phyloP scores from a whole-genome alignment of 495 filamentous ascomycete genomes.

The Gamarada debralockiae region DNA sequence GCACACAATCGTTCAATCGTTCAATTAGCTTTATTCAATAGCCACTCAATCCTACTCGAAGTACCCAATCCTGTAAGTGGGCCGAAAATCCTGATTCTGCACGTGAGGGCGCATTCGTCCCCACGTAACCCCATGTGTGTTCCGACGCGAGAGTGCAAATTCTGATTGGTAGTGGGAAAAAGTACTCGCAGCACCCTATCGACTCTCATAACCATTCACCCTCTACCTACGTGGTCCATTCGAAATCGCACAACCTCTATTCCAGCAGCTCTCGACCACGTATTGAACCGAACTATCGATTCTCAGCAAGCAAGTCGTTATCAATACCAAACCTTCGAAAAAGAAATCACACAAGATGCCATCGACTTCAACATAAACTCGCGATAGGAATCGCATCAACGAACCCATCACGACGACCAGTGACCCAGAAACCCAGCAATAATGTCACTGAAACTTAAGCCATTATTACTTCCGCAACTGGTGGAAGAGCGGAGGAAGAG shows the following conservation, averaged over 20 bases:
- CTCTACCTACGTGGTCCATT: constrained; percentile 21
- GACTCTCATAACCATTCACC: constrained; percentile 6
- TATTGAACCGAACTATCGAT: constrained; percentile 11
- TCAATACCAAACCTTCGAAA: constrained; percentile 5
- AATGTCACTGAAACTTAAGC: constrained; percentile 50
- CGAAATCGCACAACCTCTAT: constrained; percentile 3
- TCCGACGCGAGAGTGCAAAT: background rate
- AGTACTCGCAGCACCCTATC: constrained; percentile 13
- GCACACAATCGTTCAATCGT: background rate
- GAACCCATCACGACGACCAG: constrained; percentile 14
- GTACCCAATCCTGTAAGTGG: background rate
- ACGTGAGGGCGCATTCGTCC: background rate
- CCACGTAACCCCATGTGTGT: constrained; percentile 3
- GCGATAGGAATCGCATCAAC: constrained; percentile 10
- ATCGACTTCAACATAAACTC: constrained; percentile 20
- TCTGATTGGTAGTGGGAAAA: constrained; percentile 13
- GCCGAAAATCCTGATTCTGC: background rate
- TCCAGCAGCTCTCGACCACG: constrained; percentile 22
- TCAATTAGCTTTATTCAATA: background rate
- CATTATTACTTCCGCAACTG: constrained; percentile 44
- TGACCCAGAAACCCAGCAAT: constrained; percentile 16
- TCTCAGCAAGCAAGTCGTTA: background rate
- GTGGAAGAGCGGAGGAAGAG: constrained; percentile 47
- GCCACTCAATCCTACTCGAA: no score
- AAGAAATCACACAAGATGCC: constrained; percentile 20